phyloP scores from a whole-genome alignment of 345 rosid genomes.

The Xanthoceras sorbifolium region DNA sequence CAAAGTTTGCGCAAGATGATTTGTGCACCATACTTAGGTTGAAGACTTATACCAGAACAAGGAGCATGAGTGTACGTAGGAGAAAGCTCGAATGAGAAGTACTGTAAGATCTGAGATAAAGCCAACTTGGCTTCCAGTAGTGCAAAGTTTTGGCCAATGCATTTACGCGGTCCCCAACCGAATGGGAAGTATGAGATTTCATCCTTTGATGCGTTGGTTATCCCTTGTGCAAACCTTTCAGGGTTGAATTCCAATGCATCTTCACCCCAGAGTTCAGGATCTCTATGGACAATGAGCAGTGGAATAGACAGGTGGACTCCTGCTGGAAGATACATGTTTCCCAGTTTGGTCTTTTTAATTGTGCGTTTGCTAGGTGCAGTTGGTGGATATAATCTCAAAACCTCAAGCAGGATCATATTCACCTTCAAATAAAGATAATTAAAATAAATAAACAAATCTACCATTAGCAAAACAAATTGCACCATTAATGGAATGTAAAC shows the following conservation, averaged over 20 bases:
- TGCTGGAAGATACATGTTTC: conserved; percentile 52
- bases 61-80: too few relatives aligned
- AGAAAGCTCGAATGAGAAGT: conserved; percentile 41
- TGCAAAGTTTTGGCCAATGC: conserved; percentile 69
- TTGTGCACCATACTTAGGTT: conserved; percentile 65
- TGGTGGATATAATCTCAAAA: conserved; percentile 66
- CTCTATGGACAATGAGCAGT: conserved; percentile 47
- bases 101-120: conserved; percentile 32
- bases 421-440: too few relatives aligned
- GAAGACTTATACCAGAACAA: conserved; percentile 35
- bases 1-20: too few relatives aligned
- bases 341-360: conserved; percentile 49
- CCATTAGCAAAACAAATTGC: too few relatives aligned
- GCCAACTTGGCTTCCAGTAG: conserved; percentile 59
- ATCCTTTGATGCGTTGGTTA: too few relatives aligned
- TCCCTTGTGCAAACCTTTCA: too few relatives aligned
- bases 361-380: conserved; percentile 37
- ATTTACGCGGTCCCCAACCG: too few relatives aligned
- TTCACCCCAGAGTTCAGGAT: conserved; percentile 56
- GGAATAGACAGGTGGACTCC: conserved; percentile 52
- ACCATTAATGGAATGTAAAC: conserved; percentile 54
- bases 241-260: too few relatives aligned
- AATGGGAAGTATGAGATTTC: too few relatives aligned
- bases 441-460: too few relatives aligned
- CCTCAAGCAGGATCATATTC: too few relatives aligned